phyloP scores from a whole-genome alignment of 179 eudicot genomes.

The Beta macrorhiza region DNA sequence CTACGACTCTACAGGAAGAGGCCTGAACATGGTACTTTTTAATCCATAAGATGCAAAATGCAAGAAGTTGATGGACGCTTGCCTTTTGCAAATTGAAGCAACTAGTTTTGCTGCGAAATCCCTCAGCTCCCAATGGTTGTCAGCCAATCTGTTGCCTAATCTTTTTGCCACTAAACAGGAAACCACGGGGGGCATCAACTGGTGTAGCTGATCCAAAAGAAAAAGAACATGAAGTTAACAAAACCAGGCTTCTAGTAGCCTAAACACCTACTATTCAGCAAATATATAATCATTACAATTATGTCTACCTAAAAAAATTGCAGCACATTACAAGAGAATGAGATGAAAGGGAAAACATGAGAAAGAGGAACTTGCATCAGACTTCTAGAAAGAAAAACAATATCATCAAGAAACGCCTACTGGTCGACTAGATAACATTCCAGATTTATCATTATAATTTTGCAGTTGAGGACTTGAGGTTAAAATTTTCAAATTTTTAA shows the following conservation, averaged over 20 bases:
- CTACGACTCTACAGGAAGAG: conserved; percentile 3
- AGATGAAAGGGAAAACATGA: background rate
- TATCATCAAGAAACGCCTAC: background rate
- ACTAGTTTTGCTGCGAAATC: conserved; percentile 80
- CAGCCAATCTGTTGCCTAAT: conserved; percentile 69
- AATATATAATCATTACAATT: background rate
- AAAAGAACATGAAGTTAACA: conserved; percentile 17
- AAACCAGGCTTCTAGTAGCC: background rate
- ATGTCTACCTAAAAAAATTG: background rate
- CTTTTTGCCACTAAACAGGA: conserved; percentile 86
- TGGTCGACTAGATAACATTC: background rate
- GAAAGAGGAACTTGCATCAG: background rate
- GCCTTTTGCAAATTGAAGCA: conserved; percentile 85
- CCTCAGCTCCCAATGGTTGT: conserved; percentile 86
- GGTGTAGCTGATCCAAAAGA: conserved; percentile 62
- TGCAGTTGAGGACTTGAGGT: background rate
- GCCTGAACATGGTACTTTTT: background rate
- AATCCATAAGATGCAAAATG: background rate
- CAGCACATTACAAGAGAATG: background rate
- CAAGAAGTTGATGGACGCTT: conserved; percentile 3
- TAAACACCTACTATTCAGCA: background rate
- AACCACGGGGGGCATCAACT: conserved; percentile 88
- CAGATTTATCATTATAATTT: background rate
- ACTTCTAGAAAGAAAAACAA: too few relatives aligned
- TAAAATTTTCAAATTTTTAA: too few relatives aligned